phyloP scores from a whole-genome alignment of 2,329 filamentous ascomycete species.

The Colletotrichum lini region DNA sequence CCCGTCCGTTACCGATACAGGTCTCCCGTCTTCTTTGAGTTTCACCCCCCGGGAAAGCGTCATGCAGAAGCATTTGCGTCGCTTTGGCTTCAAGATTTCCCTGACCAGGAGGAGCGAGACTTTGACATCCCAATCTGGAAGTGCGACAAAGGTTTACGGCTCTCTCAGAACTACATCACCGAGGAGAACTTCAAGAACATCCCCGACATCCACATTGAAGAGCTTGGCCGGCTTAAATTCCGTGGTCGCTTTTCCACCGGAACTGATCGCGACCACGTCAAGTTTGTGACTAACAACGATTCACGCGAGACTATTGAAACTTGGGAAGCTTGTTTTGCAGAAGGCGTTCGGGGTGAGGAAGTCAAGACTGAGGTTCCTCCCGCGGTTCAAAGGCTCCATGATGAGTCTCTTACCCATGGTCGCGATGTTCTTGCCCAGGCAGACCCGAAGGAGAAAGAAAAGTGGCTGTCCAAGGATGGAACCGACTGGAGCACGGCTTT shows the following conservation, averaged over 20 bases:
- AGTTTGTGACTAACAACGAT: constrained; percentile 89
- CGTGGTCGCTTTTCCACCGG: constrained; percentile 88
- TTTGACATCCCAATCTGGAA: constrained; percentile 94
- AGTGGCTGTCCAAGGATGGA: constrained; percentile 85
- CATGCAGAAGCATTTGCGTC: constrained; percentile 82
- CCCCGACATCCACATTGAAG: constrained; percentile 82
- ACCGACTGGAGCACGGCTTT: constrained; percentile 92
- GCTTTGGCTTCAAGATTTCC: constrained; percentile 88
- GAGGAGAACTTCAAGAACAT: constrained; percentile 79
- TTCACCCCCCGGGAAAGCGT: constrained; percentile 79
- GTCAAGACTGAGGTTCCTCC: constrained; percentile 83
- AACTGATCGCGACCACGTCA: constrained; percentile 87
- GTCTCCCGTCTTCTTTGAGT: constrained; percentile 90
- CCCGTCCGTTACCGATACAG: constrained; percentile 93
- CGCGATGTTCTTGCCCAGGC: constrained; percentile 85
- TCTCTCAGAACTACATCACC: constrained; percentile 94
- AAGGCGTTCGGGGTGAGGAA: constrained; percentile 82
- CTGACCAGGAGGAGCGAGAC: constrained; percentile 82
- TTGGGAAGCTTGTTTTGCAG: constrained; percentile 92
- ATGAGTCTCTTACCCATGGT: constrained; percentile 83
- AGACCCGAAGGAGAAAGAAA: constrained; percentile 78
- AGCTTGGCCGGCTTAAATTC: constrained; percentile 87
- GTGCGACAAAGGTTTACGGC: constrained; percentile 79
- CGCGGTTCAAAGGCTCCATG: constrained; percentile 81
- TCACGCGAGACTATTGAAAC: constrained; percentile 93